Evolutionary conservation across 305 asterid genomes (phyloP), one percentile per base, ranked within the genome.

Genomic region (Fraxinus baroniana): DNA sequence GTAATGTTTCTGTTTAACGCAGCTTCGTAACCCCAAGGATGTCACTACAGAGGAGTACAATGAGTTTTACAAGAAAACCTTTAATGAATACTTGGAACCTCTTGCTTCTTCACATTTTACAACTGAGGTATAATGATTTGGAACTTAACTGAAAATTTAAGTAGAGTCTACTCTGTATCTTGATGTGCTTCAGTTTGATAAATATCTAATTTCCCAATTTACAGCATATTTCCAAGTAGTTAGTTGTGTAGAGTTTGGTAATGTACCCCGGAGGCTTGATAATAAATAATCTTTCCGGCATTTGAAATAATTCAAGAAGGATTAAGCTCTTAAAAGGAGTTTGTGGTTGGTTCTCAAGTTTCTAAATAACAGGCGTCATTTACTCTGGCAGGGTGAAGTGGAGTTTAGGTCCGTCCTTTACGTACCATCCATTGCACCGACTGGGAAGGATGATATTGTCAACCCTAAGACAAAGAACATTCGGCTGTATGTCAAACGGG

Each of bases 61-160:
- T 76, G 98, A 89, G 84, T 94, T 96, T 78, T 96, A 96, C 92
- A 94, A 89, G 93, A 93, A 87, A 32, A 92, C 99, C 24, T 96
- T 96, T 81, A 93, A 91, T 74, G 99, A 94, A 71, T 96, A 91
- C 87, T 81, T 94, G 91, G 99, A 96, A 46, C 99, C 99, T 64
- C 94, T 94, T 78, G 98, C 99, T 78, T 93, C 99, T 78, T 91
- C 99, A 46, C 99, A 96, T 90, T 96, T 96, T 80, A 93, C 97
- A 41, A 96, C 99, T 26, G 99, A 96, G 99, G 98, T 96, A 77
- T 78, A n/a, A 44, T 10, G 36, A 18, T 66, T 77, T 81, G 36
- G 17, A 26, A 66, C 44, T 32, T 71, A 1, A 20, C 76, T 17
- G 20, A 15, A 32, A 68, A 71, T 71, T 32, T 71, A 18, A 7